Base-by-base conservation (phyloP, 2,329 filamentous ascomycete species). In the Akanthomyces dipterigenus region DNA sequence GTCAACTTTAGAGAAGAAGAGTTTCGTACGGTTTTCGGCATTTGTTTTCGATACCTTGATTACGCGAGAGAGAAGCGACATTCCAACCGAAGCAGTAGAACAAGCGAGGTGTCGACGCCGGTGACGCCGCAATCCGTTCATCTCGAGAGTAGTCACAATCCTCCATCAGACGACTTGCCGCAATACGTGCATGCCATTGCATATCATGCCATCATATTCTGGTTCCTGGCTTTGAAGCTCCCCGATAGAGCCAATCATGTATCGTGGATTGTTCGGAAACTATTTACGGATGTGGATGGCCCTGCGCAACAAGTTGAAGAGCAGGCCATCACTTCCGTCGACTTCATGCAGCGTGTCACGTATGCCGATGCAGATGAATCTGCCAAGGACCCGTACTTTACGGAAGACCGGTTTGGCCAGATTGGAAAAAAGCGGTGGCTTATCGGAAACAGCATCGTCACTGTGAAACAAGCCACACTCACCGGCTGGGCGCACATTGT, bases 181-280 rank as follows among this genome's bases (percentile, higher is more conserved):
- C 90, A 95, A 73, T 99, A 99, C 71, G 91, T 99, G 28, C 95
- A 96, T 72, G 90, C 92, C 1, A 79, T 98, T 57, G 93, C 93
- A 9, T 96, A 96, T 71, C 93, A 98, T 71, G 91, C 96, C 67
- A 93, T 99, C 66, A 89, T 92, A 1, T 97, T 96, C 71, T 99
- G 95, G 95, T 99, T 98, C 71, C 81, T 99, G 67, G 90, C 92
- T 1, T 74, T 99, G 67, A 93, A 91, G 69, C 82, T 96, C 56
- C 85, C 88, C 42, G 92, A 97, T 70, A 87, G 95, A 55, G 85
- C 88, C 38, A 90, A 86, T 64, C 88, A 96, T 66, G 92, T 97
- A 56, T 86, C 87, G 31, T 96, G 91, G 90, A 96, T 99, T 65
- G 88, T 90, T 12, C 91, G 88, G 69, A 91, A 91, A 65, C 81